Percentiles rank a stretch among this genome's conserved stretches.
phyloP scores from a whole-genome alignment of 2,329 filamentous ascomycete species.

The Aspergillus calidoustus region DNA sequence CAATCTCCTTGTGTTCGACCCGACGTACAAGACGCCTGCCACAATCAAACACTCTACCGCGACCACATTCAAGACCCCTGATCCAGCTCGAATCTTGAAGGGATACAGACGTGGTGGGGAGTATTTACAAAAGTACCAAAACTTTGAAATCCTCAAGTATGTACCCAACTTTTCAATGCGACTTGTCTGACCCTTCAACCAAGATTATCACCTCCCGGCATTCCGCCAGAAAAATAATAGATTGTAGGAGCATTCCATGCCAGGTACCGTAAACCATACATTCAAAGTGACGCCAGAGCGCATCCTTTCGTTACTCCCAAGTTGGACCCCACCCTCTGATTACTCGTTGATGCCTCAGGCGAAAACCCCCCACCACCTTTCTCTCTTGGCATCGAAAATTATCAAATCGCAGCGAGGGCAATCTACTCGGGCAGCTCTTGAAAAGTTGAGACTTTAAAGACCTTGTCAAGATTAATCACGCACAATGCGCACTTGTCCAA shows the following conservation, averaged over 20 bases:
- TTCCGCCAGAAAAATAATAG: not conserved
- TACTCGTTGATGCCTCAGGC: conserved; percentile 25
- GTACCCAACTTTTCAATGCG: conserved; percentile 15
- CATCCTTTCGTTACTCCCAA: not conserved
- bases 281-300: not conserved
- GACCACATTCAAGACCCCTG: conserved; percentile 40
- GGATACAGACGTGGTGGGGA: conserved; percentile 72
- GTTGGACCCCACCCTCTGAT: conserved; percentile 4
- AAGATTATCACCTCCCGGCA: conserved; percentile 14
- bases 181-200: conserved; percentile 5
- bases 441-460: not conserved
- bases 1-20: conserved; percentile 85
- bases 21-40: conserved; percentile 73
- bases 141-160: conserved; percentile 80
- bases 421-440: not conserved
- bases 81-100: conserved; percentile 63
- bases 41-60: conserved; percentile 65
- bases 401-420: not conserved
- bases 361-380: conserved; percentile 27
- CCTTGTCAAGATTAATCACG: not conserved
- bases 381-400: conserved; percentile 12
- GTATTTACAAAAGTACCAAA: conserved; percentile 71
- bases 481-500: conserved; percentile 61
- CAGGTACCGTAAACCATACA: not conserved
- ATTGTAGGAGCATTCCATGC: not conserved